These are phyloP conservation scores for Dionaea muscipula DNA, from an alignment of 179 eudicot species.

Conservation along the genomic window DNA sequence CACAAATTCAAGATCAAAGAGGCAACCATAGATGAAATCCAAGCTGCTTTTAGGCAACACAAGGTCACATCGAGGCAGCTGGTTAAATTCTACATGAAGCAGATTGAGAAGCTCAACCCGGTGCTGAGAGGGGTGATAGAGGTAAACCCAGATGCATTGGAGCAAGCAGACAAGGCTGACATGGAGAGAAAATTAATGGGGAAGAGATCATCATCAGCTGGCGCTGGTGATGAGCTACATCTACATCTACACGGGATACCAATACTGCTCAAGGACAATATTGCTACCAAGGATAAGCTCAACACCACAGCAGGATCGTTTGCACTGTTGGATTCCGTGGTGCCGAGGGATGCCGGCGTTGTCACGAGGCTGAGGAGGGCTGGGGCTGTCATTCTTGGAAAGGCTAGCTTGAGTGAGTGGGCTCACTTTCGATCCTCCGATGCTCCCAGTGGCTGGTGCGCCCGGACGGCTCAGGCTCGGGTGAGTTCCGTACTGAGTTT, in stretches of 20 bases:
- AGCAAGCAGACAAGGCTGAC: conserved; percentile 38
- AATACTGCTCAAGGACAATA: conserved; percentile 43
- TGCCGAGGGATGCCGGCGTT: conserved; percentile 38
- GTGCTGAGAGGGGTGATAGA: conserved; percentile 38
- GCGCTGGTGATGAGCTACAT: too few relatives aligned
- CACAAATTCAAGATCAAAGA: conserved; percentile 27
- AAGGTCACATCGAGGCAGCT: conserved; percentile 37
- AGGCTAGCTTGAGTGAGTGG: conserved; percentile 67
- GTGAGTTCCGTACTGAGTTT: conserved; percentile 14
- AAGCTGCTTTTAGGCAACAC: conserved; percentile 27
- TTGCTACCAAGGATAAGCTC: conserved; percentile 43
- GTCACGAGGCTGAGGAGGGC: conserved; percentile 36
- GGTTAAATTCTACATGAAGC: conserved; percentile 34
- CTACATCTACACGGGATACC: conserved; percentile 63
- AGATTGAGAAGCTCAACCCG: conserved; percentile 34
- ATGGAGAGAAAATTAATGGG: conserved; percentile 11
- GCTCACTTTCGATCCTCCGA: conserved; percentile 18
- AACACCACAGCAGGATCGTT: conserved; percentile 53
- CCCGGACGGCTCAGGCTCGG: conserved; percentile 44
- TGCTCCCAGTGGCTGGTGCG: conserved; percentile 44
- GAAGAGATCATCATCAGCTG: too few relatives aligned
- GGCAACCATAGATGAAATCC: conserved; percentile 32
- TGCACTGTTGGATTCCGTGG: conserved; percentile 43
- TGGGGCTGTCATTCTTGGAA: conserved; percentile 48
- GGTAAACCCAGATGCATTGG: conserved; percentile 43